phyloP scores from a whole-genome alignment of 2,329 filamentous ascomycete species.

The Aspergillus brasiliensis region DNA sequence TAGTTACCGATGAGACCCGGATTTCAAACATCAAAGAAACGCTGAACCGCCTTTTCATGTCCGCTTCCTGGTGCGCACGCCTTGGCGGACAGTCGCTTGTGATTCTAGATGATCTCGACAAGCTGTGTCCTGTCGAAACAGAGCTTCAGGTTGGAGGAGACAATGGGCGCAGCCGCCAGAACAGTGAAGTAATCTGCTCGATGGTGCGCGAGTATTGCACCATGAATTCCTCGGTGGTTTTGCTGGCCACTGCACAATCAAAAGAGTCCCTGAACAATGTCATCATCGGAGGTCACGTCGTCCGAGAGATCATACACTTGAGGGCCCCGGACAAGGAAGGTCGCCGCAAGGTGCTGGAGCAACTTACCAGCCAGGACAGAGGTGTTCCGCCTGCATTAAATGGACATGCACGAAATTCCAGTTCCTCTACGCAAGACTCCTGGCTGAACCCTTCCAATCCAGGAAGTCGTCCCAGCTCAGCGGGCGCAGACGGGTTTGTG shows the following conservation, averaged over 20 bases:
- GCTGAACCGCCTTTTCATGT: constrained; percentile 79
- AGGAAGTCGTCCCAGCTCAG: constrained; percentile 50
- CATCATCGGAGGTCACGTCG: constrained; percentile 86
- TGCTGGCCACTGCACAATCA: constrained; percentile 86
- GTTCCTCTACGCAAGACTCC: constrained; percentile 54
- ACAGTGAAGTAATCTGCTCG: constrained; percentile 84
- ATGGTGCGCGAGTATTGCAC: constrained; percentile 83
- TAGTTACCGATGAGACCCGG: constrained; percentile 88
- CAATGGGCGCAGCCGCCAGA: constrained; percentile 86
- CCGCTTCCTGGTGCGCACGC: constrained; percentile 86
- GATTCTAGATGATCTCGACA: constrained; percentile 89
- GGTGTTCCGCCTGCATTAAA: constrained; percentile 42
- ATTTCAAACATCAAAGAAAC: constrained; percentile 90
- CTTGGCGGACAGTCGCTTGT: constrained; percentile 82
- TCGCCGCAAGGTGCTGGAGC: constrained; percentile 78
- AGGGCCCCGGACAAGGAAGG: constrained; percentile 93
- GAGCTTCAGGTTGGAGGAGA: constrained; percentile 92
- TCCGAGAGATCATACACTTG: constrained; percentile 84
- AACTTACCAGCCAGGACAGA: constrained; percentile 61
- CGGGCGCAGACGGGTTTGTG: constrained; percentile 64
- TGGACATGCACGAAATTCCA: constrained; percentile 38
- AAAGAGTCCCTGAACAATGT: constrained; percentile 93
- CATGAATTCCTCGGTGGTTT: constrained; percentile 75
- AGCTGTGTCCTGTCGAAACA: constrained; percentile 88
- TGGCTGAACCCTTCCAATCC: constrained; percentile 77